A percentile compares a stretch with the other conserved stretches of the same genome.
Evolutionary conservation across 345 rosid genomes (phyloP).

Genomic region (Syzygium aqueum): DNA sequence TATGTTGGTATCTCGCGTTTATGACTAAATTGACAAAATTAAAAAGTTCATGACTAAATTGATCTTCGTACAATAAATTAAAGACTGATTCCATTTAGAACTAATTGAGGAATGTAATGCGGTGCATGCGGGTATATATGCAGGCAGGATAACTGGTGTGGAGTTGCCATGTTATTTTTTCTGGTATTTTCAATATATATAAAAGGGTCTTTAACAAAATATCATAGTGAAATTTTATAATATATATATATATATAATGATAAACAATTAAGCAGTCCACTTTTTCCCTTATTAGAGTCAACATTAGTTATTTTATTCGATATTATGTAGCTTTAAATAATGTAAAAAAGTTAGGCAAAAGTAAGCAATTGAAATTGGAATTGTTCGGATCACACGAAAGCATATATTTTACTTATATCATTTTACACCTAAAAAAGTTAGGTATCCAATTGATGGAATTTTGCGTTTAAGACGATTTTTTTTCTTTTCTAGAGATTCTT

Average conservation of each 20-base stretch:
- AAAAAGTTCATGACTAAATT: accelerated
- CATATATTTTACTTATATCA: not conserved
- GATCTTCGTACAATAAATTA: not conserved
- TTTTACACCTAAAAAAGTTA: not conserved
- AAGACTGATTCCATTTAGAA: accelerated
- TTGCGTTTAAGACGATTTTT: not conserved
- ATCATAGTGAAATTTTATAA: not conserved
- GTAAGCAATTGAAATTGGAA: not conserved
- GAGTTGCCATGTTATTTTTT: not conserved
- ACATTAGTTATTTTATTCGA: not conserved
- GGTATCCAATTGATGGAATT: not conserved
- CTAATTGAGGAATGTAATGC: not conserved
- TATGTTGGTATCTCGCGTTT: not conserved
- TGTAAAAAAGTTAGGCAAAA: not conserved
- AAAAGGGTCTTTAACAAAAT: not conserved
- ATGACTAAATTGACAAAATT: accelerated
- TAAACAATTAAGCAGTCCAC: not conserved
- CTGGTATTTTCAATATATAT: not conserved
- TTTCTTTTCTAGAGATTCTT: not conserved
- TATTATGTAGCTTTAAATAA: not conserved
- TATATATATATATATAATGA: not conserved
- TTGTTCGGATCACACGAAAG: not conserved
- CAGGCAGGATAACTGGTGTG: not conserved
- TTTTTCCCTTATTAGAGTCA: not conserved
- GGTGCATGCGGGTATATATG: not conserved